These are phyloP conservation scores for Blumeria graminis DNA, from an alignment of 2,329 filamentous ascomycete species.

Conservation along the genomic window DNA sequence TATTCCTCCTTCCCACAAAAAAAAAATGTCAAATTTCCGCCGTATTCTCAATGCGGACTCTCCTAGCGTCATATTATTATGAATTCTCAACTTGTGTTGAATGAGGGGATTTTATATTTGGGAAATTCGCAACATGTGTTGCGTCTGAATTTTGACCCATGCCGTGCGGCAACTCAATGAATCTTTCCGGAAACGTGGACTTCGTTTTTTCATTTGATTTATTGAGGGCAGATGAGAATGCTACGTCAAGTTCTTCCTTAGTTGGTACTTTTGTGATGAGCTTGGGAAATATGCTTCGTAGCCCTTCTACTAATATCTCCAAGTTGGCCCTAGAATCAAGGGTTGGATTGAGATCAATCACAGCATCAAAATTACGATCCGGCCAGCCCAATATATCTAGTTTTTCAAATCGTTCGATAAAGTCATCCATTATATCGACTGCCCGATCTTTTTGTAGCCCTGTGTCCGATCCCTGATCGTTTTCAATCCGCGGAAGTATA, in stretches of 20 bases:
- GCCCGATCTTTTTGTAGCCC: conserved; percentile 50
- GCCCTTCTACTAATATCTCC: conserved; percentile 46
- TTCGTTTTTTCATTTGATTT: conserved; percentile 21
- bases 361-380: conserved; percentile 57
- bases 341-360: conserved; percentile 65
- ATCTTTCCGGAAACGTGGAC: too few relatives aligned
- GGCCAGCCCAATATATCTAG: conserved; percentile 41
- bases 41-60: too few relatives aligned
- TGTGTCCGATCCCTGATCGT: conserved; percentile 93
- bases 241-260: conserved; percentile 50
- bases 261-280: conserved; percentile 49
- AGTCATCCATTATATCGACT: conserved; percentile 82
- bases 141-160: too few relatives aligned
- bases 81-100: too few relatives aligned
- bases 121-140: too few relatives aligned
- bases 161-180: too few relatives aligned
- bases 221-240: conserved; percentile 49
- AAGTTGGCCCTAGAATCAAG: conserved; percentile 64
- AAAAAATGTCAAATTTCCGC: too few relatives aligned
- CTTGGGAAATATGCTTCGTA: conserved; percentile 57
- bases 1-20: too few relatives aligned
- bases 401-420: conserved; percentile 65
- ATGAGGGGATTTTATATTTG: too few relatives aligned
- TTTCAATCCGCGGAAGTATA: conserved; percentile 70
- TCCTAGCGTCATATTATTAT: too few relatives aligned